Evolutionary conservation across 2,329 filamentous ascomycete genomes (phyloP).

Genomic region (Pseudogymnoascus sp.): DNA sequence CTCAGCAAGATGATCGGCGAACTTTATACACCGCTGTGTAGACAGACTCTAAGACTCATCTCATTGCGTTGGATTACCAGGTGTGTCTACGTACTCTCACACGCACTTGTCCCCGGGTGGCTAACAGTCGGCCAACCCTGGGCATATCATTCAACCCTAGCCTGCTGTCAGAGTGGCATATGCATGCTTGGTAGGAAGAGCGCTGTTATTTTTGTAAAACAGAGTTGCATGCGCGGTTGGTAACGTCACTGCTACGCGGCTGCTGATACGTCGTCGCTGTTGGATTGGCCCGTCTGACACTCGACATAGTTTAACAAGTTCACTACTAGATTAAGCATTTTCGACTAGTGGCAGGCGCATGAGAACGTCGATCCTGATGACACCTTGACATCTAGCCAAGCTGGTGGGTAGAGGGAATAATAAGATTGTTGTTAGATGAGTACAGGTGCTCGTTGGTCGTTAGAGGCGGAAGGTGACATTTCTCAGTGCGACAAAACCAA

Average conservation of each 20-base stretch:
- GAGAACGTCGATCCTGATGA: not conserved
- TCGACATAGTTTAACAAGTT: not conserved
- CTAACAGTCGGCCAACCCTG: not conserved
- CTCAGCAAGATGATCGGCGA: not conserved
- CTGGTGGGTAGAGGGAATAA: not conserved
- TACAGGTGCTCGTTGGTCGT: not conserved
- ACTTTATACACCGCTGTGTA: not conserved
- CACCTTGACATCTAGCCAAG: not conserved
- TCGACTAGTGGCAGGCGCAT: not conserved
- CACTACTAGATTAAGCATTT: not conserved
- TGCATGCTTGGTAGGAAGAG: not conserved
- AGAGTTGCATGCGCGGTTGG: no score
- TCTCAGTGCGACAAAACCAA: not conserved
- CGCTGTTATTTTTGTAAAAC: no score
- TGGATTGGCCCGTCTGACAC: not conserved
- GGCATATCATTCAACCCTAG: not conserved
- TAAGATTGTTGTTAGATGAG: not conserved
- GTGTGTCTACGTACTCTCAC: not conserved
- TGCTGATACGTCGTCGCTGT: not conserved
- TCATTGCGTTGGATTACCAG: not conserved
- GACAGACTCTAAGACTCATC: not conserved
- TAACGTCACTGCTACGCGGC: not conserved
- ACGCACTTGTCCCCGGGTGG: not conserved
- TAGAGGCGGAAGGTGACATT: not conserved
- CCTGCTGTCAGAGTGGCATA: not conserved